phyloP scores from a whole-genome alignment of 352 stramenopile species.

The Discostella stelligera region DNA sequence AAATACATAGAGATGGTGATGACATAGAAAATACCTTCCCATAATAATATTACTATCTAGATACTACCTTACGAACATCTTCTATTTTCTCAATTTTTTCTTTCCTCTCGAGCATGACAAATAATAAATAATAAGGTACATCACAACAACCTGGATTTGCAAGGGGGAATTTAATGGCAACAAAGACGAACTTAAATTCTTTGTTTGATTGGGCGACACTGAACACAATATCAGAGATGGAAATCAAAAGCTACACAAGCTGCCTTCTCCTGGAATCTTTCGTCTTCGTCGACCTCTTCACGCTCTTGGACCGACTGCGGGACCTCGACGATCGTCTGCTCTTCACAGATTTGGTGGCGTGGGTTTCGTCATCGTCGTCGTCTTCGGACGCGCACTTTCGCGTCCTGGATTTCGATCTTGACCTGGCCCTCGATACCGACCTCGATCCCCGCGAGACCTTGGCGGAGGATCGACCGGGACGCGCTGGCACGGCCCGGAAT shows the following conservation, averaged over 20 bases:
- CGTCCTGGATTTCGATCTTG: constrained; percentile 1
- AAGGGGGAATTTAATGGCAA: too few species aligned
- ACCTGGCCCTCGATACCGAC: not conserved
- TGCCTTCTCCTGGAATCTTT: not conserved
- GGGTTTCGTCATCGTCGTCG: not conserved
- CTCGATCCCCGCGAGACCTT: not conserved
- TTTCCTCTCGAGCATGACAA: too few species aligned
- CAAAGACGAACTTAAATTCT: too few species aligned
- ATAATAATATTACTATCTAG: too few species aligned
- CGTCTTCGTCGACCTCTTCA: not conserved
- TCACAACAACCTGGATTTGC: too few species aligned
- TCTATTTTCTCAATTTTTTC: too few species aligned
- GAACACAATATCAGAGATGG: not conserved
- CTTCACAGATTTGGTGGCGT: not conserved
- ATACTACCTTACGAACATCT: too few species aligned
- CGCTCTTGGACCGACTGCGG: not conserved
- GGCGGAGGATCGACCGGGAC: constrained; percentile 26
- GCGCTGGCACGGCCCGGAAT: constrained; percentile 39
- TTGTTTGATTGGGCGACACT: too few species aligned
- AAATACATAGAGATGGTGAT: too few species aligned
- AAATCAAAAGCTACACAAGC: constrained; percentile 1
- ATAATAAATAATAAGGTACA: too few species aligned
- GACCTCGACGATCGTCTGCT: not conserved
- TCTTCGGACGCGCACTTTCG: not conserved
- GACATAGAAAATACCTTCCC: too few species aligned